Evolutionary conservation across 2,329 filamentous ascomycete species (phyloP).

Genomic region (Monosporascus sp.): DNA sequence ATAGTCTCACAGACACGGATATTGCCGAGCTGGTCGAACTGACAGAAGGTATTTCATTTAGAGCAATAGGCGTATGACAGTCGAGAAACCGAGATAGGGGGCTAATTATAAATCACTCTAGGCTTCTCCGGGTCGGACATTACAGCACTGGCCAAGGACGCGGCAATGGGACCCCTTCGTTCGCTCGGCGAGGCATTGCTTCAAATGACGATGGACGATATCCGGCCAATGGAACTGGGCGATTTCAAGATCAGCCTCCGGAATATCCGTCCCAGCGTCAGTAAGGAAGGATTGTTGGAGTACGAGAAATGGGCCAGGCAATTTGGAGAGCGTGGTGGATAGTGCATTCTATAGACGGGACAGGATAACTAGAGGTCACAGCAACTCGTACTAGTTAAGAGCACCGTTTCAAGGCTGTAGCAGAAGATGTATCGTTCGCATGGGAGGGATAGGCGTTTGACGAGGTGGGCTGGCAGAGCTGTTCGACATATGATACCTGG

Average conservation of each 20-base stretch:
- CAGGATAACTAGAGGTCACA: not conserved
- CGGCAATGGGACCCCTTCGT: slow-evolving; percentile 91
- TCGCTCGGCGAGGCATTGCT: slow-evolving; percentile 85
- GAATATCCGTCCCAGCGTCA: slow-evolving; percentile 87
- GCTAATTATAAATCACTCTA: slow-evolving; percentile 29
- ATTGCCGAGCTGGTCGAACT: slow-evolving; percentile 68
- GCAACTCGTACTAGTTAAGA: too few relatives aligned
- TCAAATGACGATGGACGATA: slow-evolving; percentile 90
- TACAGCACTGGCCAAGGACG: slow-evolving; percentile 92
- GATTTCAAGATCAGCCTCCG: slow-evolving; percentile 82
- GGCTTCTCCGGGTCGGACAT: slow-evolving; percentile 98
- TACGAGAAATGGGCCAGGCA: slow-evolving; percentile 93
- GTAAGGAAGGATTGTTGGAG: slow-evolving; percentile 73
- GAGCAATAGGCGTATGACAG: slow-evolving; percentile 1
- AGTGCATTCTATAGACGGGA: slow-evolving; percentile 9
- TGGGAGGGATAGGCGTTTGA: too few relatives aligned
- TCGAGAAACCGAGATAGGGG: too few relatives aligned
- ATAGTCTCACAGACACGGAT: slow-evolving; percentile 66
- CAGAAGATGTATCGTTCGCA: too few relatives aligned
- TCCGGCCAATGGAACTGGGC: slow-evolving; percentile 73
- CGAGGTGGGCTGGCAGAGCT: not conserved
- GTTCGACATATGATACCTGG: not conserved
- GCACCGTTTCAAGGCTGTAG: too few relatives aligned
- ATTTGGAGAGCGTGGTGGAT: slow-evolving; percentile 89
- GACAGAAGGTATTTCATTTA: slow-evolving; percentile 65